These are phyloP conservation scores for Globisporangium irregulare DNA, from an alignment of 352 stramenopile genomes.

Conservation along the genomic window DNA sequence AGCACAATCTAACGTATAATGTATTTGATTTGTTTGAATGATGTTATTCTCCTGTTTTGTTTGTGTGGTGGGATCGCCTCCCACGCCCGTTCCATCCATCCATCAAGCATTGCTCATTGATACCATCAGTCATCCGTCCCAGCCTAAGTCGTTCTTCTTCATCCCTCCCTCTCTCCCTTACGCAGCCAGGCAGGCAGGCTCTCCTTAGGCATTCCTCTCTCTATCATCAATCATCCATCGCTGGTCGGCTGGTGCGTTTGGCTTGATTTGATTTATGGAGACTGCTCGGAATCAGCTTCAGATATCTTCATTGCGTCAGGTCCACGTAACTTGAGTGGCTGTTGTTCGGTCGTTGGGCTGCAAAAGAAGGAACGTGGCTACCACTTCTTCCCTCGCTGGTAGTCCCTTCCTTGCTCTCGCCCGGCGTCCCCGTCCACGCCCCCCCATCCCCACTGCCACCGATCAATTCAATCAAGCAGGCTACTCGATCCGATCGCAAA, in stretches of 20 bases:
- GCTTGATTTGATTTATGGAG: not conserved
- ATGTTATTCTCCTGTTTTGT: no score
- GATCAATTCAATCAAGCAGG: no score
- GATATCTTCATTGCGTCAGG: not conserved
- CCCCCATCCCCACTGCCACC: not conserved
- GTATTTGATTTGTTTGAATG: no score
- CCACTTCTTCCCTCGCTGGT: not conserved
- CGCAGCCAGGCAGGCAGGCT: not conserved
- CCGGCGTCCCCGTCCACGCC: not conserved
- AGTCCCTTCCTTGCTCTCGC: not conserved
- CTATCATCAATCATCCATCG: not conserved
- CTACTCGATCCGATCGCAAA: constrained; percentile 5
- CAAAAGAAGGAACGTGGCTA: not conserved
- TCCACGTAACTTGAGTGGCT: not conserved
- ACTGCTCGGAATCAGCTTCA: not conserved
- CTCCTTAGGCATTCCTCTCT: no score
- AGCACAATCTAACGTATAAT: no score
- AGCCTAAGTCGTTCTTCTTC: not conserved
- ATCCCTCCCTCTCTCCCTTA: not conserved
- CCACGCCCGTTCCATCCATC: constrained; percentile 2
- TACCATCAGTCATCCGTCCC: not conserved
- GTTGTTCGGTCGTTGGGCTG: not conserved
- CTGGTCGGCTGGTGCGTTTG: not conserved
- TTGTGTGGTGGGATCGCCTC: not conserved
- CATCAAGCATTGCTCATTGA: not conserved